Evolutionary conservation across 2,329 filamentous ascomycete species (phyloP), one percentile per base, ranked within the genome.

Genomic region (Xylariaceae sp.): DNA sequence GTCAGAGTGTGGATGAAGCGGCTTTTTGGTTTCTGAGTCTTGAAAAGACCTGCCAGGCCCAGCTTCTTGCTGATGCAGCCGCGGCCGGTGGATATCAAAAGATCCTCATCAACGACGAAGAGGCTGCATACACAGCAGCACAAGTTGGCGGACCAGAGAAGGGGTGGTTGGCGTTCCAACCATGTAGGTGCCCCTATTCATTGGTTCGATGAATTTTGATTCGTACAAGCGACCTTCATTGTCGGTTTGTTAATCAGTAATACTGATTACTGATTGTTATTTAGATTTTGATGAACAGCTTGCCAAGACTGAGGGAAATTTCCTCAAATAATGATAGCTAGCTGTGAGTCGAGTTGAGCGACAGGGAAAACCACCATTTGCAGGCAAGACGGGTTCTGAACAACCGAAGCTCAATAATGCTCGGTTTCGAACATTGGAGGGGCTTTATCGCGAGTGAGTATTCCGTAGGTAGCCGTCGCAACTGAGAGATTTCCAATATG

Each of bases 1-100:
- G 85, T 1, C 67, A 68, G 1, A 87, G 83, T 0, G 84, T 88
- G 2, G 85, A 88, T 64, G 85, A 88, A 69, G 85, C 85, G 0
- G 83, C 83, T 0, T 88, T 83, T 68, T 73, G 87, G 57, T 87
- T 86, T 69, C 80, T 80, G 1, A 73, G 83, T 34, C 79, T 87
- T 71, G 86, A 88, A 67, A 76, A 81, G 50, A 82, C 80, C 15
- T 88, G 85, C 67, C 77, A 84, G 59, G 77, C 85, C 2, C 85
- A 88, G 67, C 71, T 88, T 18, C 73, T 80, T 58, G 80, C 81
- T 3, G 85, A 88, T 67, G 83, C 84, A 0, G 84, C 85, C 0
- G 77, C 66, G 2, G 70, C 64, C 1, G 65, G 59, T 9, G 69
- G 69, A 0, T 65, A 69, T 48, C 58, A 67, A 58, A 72, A 71